Evolutionary conservation across 495 filamentous ascomycete species (phyloP).

Genomic region (Sordaria brevicollis): DNA sequence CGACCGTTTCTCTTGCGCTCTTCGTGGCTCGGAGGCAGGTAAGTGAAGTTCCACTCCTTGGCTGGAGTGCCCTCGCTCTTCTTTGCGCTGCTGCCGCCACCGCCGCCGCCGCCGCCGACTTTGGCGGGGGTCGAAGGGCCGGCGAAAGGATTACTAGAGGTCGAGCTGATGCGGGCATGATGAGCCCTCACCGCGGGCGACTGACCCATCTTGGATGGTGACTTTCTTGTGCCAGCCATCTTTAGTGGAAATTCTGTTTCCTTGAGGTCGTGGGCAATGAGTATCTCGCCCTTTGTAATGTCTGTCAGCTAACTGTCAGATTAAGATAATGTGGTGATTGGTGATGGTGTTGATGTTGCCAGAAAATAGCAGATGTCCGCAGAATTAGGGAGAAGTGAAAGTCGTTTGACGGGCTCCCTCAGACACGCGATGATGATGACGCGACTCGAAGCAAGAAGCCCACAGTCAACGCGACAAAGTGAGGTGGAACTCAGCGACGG

Average conservation of each 20-base stretch:
- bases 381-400: not conserved
- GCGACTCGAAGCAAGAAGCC: not conserved
- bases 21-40: not conserved
- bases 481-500: not conserved
- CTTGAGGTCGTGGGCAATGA: too few relatives aligned
- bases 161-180: not conserved
- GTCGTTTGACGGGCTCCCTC: not conserved
- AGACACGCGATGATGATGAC: not conserved
- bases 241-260: too few relatives aligned
- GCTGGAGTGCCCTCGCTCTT: not conserved
- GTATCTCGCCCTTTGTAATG: too few relatives aligned
- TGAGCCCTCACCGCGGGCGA: not conserved
- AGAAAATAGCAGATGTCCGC: not conserved
- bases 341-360: not conserved
- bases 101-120: not conserved
- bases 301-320: not conserved
- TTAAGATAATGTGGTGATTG: not conserved
- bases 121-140: not conserved
- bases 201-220: not conserved
- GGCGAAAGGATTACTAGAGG: not conserved
- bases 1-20: conserved; percentile 17
- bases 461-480: not conserved
- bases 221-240: not conserved
- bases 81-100: not conserved
- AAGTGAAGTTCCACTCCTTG: conserved; percentile 4